phyloP scores from a whole-genome alignment of 1,284 basidiomycete species.

The Malassezia psittaci region DNA sequence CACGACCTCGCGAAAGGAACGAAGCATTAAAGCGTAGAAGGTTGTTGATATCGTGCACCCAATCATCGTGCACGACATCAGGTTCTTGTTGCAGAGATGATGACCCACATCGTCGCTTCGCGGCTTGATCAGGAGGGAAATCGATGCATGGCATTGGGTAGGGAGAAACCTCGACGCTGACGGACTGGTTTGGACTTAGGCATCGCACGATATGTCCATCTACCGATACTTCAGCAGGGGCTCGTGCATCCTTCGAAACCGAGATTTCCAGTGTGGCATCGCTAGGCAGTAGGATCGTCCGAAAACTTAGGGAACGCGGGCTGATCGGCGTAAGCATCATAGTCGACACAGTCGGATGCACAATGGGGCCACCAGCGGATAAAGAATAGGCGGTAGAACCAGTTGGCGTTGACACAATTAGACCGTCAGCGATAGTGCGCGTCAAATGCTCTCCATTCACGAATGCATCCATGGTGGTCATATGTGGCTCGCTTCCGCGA shows the following conservation, averaged over 20 bases:
- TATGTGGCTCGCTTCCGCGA: slow-evolving; percentile 76
- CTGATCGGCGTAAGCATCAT: slow-evolving; percentile 89
- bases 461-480: slow-evolving; percentile 86
- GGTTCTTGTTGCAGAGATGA: slow-evolving; percentile 2
- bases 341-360: slow-evolving; percentile 81
- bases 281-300: slow-evolving; percentile 75
- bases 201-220: slow-evolving; percentile 76
- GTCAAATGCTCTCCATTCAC: slow-evolving; percentile 93
- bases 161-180: slow-evolving; percentile 71
- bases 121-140: slow-evolving; percentile 1
- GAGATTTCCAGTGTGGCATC: slow-evolving; percentile 70
- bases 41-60: slow-evolving; percentile 85
- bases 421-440: slow-evolving; percentile 75
- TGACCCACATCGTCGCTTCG: slow-evolving; percentile 12
- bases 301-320: slow-evolving; percentile 80
- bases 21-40: slow-evolving; percentile 48
- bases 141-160: slow-evolving; percentile 72
- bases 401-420: slow-evolving; percentile 90
- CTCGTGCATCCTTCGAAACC: slow-evolving; percentile 71
- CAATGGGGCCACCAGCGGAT: slow-evolving; percentile 88
- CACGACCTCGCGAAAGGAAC: slow-evolving; percentile 19
- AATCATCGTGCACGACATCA: slow-evolving; percentile 70
- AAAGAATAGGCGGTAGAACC: slow-evolving; percentile 94
- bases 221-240: slow-evolving; percentile 79
- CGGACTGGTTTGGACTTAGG: slow-evolving; percentile 70